These are phyloP conservation scores for Lactifluus piperatus DNA, from an alignment of 768 basidiomycete species.

Conservation along the genomic window DNA sequence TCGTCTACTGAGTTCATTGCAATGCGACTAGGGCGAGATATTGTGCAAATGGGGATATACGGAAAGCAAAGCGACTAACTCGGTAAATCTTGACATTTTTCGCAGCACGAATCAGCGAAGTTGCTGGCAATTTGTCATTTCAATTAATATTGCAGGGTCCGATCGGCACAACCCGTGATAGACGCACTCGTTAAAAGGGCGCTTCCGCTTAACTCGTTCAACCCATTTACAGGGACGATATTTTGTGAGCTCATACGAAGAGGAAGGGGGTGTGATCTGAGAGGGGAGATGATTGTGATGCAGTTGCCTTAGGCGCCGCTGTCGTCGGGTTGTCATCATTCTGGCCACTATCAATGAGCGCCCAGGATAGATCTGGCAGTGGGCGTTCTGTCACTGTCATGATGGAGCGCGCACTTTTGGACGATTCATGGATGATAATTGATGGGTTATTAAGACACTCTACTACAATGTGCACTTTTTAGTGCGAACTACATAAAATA, in stretches of 20 bases:
- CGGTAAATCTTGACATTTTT: constrained; percentile 16
- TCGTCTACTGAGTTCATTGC: constrained; percentile 10
- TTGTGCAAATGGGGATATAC: background rate
- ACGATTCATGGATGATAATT: background rate
- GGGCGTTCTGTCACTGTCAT: no score
- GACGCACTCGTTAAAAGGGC: constrained; percentile 7
- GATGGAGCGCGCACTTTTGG: no score
- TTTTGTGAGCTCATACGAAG: constrained; percentile 4
- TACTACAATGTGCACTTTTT: no score
- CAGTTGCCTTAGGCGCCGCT: background rate
- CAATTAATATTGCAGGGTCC: background rate
- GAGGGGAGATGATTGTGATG: background rate
- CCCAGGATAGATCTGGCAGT: background rate
- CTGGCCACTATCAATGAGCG: background rate
- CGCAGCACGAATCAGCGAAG: constrained; percentile 2
- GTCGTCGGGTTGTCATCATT: background rate
- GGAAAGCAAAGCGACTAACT: background rate
- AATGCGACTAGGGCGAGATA: constrained; percentile 5
- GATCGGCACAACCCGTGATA: background rate
- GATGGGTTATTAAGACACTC: no score
- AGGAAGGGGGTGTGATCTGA: background rate
- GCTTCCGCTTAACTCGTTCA: no score
- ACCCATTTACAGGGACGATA: no score
- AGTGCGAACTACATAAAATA: no score
- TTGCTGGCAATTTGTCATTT: background rate